Evolutionary conservation across 2,329 filamentous ascomycete genomes (phyloP).

Genomic region (Botrytis hyacinthi): DNA sequence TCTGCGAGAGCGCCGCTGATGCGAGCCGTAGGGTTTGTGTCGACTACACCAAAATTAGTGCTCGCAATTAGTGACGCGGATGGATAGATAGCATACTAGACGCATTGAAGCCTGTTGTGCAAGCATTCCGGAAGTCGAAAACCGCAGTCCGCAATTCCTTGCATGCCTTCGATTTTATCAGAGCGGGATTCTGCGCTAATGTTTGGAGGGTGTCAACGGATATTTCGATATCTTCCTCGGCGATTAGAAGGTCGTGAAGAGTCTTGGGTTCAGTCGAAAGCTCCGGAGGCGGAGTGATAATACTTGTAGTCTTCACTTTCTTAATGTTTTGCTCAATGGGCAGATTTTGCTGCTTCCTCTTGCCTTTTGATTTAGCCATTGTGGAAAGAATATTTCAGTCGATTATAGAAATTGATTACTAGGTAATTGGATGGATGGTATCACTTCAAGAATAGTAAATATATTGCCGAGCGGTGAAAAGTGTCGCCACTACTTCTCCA

Average conservation of each 20-base stretch:
- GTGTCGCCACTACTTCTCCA: constrained; percentile 3
- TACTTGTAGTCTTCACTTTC: constrained; percentile 40
- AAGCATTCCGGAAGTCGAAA: constrained; percentile 67
- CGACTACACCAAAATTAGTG: constrained; percentile 41
- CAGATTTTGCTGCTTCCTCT: constrained; percentile 47
- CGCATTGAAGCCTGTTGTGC: constrained; percentile 63
- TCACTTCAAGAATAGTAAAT: background rate
- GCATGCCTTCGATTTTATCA: constrained; percentile 68
- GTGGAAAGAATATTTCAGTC: constrained; percentile 4
- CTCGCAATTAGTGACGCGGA: constrained; percentile 14
- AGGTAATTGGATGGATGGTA: background rate
- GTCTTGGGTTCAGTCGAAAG: constrained; percentile 47
- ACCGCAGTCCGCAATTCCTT: constrained; percentile 65
- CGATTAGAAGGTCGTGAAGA: constrained; percentile 54
- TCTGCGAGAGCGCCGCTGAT: constrained; percentile 66
- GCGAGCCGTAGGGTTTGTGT: constrained; percentile 62
- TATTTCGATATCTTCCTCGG: constrained; percentile 67
- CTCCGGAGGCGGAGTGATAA: constrained; percentile 41
- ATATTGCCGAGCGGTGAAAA: constrained; percentile 12
- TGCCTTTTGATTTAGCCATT: constrained; percentile 48
- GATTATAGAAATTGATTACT: background rate
- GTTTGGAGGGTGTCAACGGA: constrained; percentile 62
- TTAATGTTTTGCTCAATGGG: constrained; percentile 43
- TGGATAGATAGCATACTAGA: constrained; percentile 42
- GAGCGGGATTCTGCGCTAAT: constrained; percentile 55